Percentiles rank a stretch among this genome's conserved stretches.
These are phyloP conservation scores for Sextonia rubra DNA, from an alignment of 164 flowering plant species.

Conservation along the genomic window DNA sequence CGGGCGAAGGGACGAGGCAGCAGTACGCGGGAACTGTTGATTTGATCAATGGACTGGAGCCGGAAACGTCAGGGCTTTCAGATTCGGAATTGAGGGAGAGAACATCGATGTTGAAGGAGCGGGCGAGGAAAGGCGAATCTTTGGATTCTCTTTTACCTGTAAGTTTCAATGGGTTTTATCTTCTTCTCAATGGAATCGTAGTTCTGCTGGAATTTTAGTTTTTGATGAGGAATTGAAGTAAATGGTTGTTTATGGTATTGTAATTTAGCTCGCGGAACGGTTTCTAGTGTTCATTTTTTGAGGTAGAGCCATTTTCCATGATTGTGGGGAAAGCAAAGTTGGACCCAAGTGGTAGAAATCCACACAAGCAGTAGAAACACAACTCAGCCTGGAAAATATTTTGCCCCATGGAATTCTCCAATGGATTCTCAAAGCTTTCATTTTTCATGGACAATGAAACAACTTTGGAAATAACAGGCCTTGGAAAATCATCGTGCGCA, in stretches of 20 bases:
- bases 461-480: no score
- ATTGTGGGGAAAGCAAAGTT: neutral
- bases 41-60: conserved; percentile 55
- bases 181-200: neutral
- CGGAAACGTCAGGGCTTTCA: conserved; percentile 45
- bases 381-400: no score
- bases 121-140: conserved; percentile 62
- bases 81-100: conserved; percentile 69
- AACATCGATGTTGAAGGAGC: conserved; percentile 51
- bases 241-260: neutral
- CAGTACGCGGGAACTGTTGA: conserved; percentile 52
- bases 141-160: conserved; percentile 87
- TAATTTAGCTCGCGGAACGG: neutral
- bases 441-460: no score
- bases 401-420: no score
- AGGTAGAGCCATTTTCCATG: no score
- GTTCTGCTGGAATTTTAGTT: neutral
- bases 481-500: no score
- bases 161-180: conserved; percentile 17
- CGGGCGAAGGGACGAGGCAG: conserved; percentile 75
- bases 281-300: neutral
- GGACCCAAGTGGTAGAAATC: neutral
- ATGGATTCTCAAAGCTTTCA: no score
- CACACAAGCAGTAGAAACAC: neutral
- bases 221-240: neutral